Evolutionary conservation across 768 basidiomycete genomes (phyloP), one percentile per base, ranked within the genome.

Genomic region (Mycena alexandri): DNA sequence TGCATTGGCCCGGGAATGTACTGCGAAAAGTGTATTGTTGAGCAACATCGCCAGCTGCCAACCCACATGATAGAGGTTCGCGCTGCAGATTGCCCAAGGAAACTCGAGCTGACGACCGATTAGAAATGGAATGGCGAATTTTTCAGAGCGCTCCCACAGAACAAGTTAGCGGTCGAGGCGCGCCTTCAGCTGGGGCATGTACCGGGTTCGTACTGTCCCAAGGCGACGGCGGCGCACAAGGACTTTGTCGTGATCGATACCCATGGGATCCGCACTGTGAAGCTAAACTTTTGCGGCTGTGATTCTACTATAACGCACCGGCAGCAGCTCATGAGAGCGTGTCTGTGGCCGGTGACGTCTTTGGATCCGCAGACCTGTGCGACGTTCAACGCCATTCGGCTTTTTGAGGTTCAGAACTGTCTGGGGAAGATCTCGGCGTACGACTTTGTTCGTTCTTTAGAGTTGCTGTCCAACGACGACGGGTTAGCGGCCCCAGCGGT

Each of bases 61-160:
- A 48, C 62, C 2, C 67, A 68, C 44, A 33, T 22, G n/a, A 12
- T 68, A 17, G 67, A 68, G 61, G 67, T 68, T 14, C 4, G 25
- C 25, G 50, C 24, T 41, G 11, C 24, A 44, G 42, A 22, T n/a
- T n/a, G n/a, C n/a, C n/a, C n/a, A n/a, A n/a, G n/a, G n/a, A n/a
- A n/a, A n/a, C n/a, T n/a, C n/a, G n/a, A n/a, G n/a, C n/a, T n/a
- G n/a, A n/a, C n/a, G n/a, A n/a, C n/a, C n/a, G n/a, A n/a, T n/a
- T n/a, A n/a, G n/a, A n/a, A n/a, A n/a, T n/a, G n/a, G n/a, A 36
- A 17, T 52, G 52, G 46, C 17, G 50, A 24, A 53, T 48, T 41
- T 10, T 51, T 48, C 59, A 16, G 7, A 3, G 22, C 59, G 1
- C 6, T 16, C 19, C 14, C 34, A 10, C 34, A 50, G 3, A 16